A percentile compares a stretch with the other conserved stretches of the same genome.
Evolutionary conservation across 2,329 filamentous ascomycete genomes (phyloP).

Genomic region (Hymenoscyphus occultus): DNA sequence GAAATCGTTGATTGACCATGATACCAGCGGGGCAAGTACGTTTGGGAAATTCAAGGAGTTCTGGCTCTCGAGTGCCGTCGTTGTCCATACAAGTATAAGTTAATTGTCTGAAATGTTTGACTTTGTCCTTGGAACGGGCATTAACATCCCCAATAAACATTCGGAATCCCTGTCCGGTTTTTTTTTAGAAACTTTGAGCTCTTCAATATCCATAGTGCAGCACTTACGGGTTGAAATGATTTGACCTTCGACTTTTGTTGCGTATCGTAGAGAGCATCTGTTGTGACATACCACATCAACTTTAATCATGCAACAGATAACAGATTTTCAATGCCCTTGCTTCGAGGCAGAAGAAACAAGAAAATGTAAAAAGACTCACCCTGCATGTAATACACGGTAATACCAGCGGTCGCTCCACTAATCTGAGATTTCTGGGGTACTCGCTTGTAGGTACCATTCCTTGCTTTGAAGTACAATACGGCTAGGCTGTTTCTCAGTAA

Average conservation of each 20-base stretch:
- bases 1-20: slow-evolving; percentile 36
- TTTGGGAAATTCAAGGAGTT: slow-evolving; percentile 40
- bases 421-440: slow-evolving; percentile 29
- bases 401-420: slow-evolving; percentile 36
- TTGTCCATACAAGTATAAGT: slow-evolving; percentile 44
- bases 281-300: too few relatives aligned
- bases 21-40: slow-evolving; percentile 34
- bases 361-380: too few relatives aligned
- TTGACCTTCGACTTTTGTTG: slow-evolving; percentile 39
- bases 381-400: slow-evolving; percentile 40
- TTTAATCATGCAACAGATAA: too few relatives aligned
- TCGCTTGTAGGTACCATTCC: slow-evolving; percentile 35
- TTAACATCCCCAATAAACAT: slow-evolving; percentile 44
- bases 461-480: slow-evolving; percentile 32
- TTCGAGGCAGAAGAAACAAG: too few relatives aligned
- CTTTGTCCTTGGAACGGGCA: slow-evolving; percentile 38
- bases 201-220: neutral
- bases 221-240: slow-evolving; percentile 39
- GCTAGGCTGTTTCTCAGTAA: slow-evolving; percentile 12
- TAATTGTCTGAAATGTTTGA: slow-evolving; percentile 41
- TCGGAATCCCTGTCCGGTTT: slow-evolving; percentile 38
- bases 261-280: slow-evolving; percentile 33
- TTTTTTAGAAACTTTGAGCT: neutral
- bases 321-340: too few relatives aligned
- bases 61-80: slow-evolving; percentile 39